These are phyloP conservation scores for Aleurites moluccanus DNA, from an alignment of 441 rosid species.

Conservation along the genomic window DNA sequence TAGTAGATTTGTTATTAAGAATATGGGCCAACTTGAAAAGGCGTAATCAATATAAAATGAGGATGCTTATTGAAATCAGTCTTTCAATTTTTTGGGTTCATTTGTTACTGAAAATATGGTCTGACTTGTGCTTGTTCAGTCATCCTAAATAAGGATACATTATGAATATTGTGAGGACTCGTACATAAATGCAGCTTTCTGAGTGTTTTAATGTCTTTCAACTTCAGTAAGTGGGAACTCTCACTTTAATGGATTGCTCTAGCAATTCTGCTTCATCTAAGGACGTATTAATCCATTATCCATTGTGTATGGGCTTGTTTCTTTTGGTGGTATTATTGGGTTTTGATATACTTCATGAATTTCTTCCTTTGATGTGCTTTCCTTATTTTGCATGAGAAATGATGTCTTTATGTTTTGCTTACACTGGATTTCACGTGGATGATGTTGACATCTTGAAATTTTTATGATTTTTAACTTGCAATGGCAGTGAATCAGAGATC, in stretches of 20 bases:
- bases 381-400: slow-evolving; percentile 1
- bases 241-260: not conserved
- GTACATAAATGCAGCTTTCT: not conserved
- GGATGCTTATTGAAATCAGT: not conserved
- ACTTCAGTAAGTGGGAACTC: not conserved
- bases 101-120: not conserved
- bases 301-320: not conserved
- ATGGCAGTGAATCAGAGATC: slow-evolving; percentile 82
- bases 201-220: not conserved
- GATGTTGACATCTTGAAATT: slow-evolving; percentile 7
- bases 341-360: not conserved
- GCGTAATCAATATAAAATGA: not conserved
- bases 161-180: not conserved
- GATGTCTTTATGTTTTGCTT: not conserved
- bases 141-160: not conserved
- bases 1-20: not conserved
- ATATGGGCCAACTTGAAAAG: not conserved
- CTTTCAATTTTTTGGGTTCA: not conserved
- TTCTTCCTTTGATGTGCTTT: not conserved
- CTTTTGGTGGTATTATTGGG: not conserved
- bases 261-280: not conserved
- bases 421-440: not conserved
- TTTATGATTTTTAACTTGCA: slow-evolving; percentile 14
- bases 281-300: not conserved
- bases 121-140: not conserved